Conservation (phyloP, 2,329 filamentous ascomycete genomes). For the Colletotrichum sp. region DNA sequence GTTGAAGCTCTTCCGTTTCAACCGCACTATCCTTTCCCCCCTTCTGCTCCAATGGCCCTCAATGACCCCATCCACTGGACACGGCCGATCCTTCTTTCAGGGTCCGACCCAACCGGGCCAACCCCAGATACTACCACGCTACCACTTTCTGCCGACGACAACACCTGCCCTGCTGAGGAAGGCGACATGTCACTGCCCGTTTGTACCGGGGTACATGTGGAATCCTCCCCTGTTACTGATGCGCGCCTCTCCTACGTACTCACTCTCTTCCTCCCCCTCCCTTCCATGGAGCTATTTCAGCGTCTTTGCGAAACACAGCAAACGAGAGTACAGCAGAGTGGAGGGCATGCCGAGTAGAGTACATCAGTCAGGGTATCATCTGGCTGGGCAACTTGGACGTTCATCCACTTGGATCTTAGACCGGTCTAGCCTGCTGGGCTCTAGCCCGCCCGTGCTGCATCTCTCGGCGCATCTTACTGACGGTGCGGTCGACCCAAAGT, state of each 20-base stretch:
- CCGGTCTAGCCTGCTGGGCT: slow-evolving; percentile 14
- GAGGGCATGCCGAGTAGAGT: not conserved
- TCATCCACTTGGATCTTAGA: slow-evolving; percentile 13
- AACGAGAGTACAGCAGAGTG: not conserved
- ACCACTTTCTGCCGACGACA: slow-evolving; percentile 11
- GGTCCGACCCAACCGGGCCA: slow-evolving; percentile 15
- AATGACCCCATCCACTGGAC: slow-evolving; percentile 12
- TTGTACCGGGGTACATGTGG: not conserved
- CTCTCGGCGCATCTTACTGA: slow-evolving; percentile 19
- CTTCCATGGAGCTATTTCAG: not conserved
- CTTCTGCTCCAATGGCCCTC: not conserved
- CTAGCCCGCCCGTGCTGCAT: slow-evolving; percentile 21
- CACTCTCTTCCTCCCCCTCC: not conserved
- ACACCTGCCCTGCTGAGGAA: not conserved
- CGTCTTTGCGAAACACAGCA: not conserved
- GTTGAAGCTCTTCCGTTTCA: slow-evolving; percentile 22
- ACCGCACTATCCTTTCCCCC: slow-evolving; percentile 6
- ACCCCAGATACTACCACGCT: slow-evolving; percentile 14
- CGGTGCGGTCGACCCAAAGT: not conserved
- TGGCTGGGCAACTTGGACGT: slow-evolving; percentile 6
- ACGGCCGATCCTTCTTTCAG: slow-evolving; percentile 19
- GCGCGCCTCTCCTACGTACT: not conserved
- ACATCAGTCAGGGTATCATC: not conserved
- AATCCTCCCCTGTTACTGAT: not conserved
- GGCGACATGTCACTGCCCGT: not conserved